phyloP scores from a whole-genome alignment of 2,329 filamentous ascomycete species.

The Sclerotinia borealis region DNA sequence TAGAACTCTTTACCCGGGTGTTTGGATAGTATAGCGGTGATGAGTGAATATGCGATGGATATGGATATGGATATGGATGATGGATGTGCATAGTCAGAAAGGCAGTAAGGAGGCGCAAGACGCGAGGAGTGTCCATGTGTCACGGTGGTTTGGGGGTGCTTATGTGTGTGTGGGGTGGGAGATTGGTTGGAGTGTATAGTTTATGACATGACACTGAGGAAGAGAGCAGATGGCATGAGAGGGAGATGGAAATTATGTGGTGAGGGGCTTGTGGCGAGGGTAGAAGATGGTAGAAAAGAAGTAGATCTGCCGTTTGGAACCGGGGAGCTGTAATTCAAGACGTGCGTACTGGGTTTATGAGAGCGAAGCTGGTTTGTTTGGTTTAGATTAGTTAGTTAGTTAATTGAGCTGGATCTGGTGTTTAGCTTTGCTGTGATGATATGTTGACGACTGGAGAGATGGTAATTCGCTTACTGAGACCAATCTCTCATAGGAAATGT shows the following conservation, averaged over 20 bases:
- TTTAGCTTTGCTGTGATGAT: too few relatives aligned
- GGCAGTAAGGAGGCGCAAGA: too few relatives aligned
- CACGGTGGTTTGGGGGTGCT: slow-evolving; percentile 20
- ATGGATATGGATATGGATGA: too few relatives aligned
- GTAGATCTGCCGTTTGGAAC: slow-evolving; percentile 10
- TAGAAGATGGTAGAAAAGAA: slow-evolving; percentile 23
- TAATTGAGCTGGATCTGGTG: too few relatives aligned
- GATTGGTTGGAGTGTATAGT: slow-evolving; percentile 27
- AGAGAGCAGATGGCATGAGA: slow-evolving; percentile 25
- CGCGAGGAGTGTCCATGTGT: too few relatives aligned
- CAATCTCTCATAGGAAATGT: too few relatives aligned
- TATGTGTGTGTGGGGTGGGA: slow-evolving; percentile 21
- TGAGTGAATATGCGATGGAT: too few relatives aligned
- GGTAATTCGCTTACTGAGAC: too few relatives aligned
- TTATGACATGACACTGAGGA: slow-evolving; percentile 24
- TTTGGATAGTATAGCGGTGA: slow-evolving; percentile 26
- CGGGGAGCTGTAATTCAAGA: slow-evolving; percentile 25
- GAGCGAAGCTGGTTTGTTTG: too few relatives aligned
- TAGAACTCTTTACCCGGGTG: slow-evolving; percentile 29
- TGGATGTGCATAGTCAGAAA: slow-evolving; percentile 26
- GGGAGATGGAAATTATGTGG: slow-evolving; percentile 18
- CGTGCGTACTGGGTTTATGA: too few relatives aligned
- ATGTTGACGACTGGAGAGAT: too few relatives aligned
- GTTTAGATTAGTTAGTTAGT: too few relatives aligned
- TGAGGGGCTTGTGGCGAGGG: slow-evolving; percentile 22